Evolutionary conservation across 257 asterid species (phyloP), one percentile per base, ranked within the genome.

Genomic region (Asclepias syriaca): DNA sequence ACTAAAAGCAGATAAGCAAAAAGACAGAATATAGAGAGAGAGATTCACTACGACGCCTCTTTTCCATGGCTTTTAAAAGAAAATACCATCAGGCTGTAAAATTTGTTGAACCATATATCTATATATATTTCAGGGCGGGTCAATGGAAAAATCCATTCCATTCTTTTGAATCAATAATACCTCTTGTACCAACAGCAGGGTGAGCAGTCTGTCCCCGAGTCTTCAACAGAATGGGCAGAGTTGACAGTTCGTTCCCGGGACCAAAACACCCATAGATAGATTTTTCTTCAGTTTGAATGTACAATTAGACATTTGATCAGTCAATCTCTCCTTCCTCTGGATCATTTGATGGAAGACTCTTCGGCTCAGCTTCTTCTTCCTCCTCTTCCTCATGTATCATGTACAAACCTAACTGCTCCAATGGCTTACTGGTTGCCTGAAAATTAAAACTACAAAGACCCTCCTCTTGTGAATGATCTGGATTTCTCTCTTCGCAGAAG

Each of bases 391-490:
- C 95, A 6, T 75, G 79, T 79, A 88, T 90, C 89, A 88, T 90
- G 84, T 85, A 88, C 65, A 88, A 70, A 34, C 96, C 96, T 43
- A 90, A 89, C 77, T 85, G 89, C 82, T 90, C 96, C 73, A 90
- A 57, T 4, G 96, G 92, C 75, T 86, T 90, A 78, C 87, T 81
- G 56, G 78, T 83, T 14, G 80, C 81, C 58, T 73, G 85, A 71
- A 90, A 88, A 65, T 88, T 86, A 78, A 87, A 88, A 82, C 93
- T 83, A 71, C 93, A 89, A 32, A 86, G 84, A 58, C 83, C 83
- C 67, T 75, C 78, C 67, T 75, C 78, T 75, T 55, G 84, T 46
- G 89, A 74, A 60, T 43, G 57, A 14, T 90, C 90, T 1, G 95
- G 97, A 75, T 90, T 88, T 22, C 79, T 81, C 70, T 83, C 93